Percentiles rank a stretch among this genome's conserved stretches.
Conservation (phyloP, 192 early-diverging fungal species). For the Coemansia sp. region DNA sequence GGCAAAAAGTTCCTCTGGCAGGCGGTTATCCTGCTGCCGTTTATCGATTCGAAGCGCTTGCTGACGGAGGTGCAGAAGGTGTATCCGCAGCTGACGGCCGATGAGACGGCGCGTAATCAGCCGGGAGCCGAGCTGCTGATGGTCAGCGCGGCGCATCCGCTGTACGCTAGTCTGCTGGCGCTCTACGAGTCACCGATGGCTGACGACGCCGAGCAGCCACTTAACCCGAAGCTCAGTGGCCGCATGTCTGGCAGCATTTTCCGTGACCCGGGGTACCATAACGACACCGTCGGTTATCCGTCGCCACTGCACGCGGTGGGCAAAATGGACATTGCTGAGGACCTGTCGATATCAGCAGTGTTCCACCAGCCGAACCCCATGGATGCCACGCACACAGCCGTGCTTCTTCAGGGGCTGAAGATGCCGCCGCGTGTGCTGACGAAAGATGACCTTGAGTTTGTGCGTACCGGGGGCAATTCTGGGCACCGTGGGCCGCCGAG, state of each 20-base stretch:
- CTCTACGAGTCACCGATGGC: slow-evolving; percentile 12
- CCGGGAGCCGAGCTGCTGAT: slow-evolving; percentile 59
- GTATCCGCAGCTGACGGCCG: slow-evolving; percentile 63
- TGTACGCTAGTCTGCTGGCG: slow-evolving; percentile 58
- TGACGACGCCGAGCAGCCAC: slow-evolving; percentile 16
- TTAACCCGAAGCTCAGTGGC: slow-evolving; percentile 58
- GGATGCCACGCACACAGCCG: slow-evolving; percentile 18
- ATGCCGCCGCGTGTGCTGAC: slow-evolving; percentile 31
- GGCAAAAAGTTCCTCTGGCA: slow-evolving; percentile 96
- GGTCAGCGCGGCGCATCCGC: slow-evolving; percentile 59
- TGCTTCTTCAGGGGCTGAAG: slow-evolving; percentile 42
- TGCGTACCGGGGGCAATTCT: slow-evolving; percentile 32
- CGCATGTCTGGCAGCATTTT: slow-evolving; percentile 59
- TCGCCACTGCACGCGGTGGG: slow-evolving; percentile 55
- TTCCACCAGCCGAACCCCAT: slow-evolving; percentile 43
- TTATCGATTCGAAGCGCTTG: slow-evolving; percentile 86
- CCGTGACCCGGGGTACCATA: slow-evolving; percentile 60
- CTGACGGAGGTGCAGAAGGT: slow-evolving; percentile 66
- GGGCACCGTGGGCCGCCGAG: slow-evolving; percentile 29
- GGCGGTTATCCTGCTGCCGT: slow-evolving; percentile 90
- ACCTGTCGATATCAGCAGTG: slow-evolving; percentile 58
- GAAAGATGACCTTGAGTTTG: slow-evolving; percentile 38
- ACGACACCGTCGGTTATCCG: slow-evolving; percentile 55
- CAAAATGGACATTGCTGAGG: slow-evolving; percentile 59
- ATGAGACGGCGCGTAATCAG: slow-evolving; percentile 75